Percentiles rank a stretch among this genome's conserved stretches.
Evolutionary conservation across 2,329 filamentous ascomycete genomes (phyloP).

Genomic region (Colletotrichum caudatum): DNA sequence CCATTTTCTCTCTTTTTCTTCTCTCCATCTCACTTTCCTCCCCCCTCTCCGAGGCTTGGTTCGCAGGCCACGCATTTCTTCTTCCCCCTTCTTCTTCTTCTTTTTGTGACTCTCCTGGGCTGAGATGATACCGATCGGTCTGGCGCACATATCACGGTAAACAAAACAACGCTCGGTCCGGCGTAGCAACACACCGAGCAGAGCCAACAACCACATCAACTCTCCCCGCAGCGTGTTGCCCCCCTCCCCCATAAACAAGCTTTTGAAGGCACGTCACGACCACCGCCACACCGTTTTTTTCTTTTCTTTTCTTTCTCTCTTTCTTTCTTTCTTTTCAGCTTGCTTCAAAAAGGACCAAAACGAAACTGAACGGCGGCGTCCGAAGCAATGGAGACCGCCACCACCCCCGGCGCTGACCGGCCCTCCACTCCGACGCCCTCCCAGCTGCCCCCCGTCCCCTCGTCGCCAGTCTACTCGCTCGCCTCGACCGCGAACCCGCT

Average conservation of each 20-base stretch:
- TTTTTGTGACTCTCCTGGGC: background rate
- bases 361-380: background rate
- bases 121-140: slow-evolving; percentile 2
- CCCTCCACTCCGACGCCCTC: slow-evolving; percentile 59
- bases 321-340: background rate
- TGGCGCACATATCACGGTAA: background rate
- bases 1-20: background rate
- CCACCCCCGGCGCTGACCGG: slow-evolving; percentile 54
- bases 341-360: background rate
- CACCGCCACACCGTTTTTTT: background rate
- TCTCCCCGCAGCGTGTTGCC: slow-evolving; percentile 16
- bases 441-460: slow-evolving; percentile 70
- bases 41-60: slow-evolving; percentile 3
- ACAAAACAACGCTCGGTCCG: slow-evolving; percentile 1
- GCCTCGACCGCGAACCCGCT: slow-evolving; percentile 72
- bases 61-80: background rate
- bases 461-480: slow-evolving; percentile 73
- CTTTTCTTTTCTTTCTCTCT: background rate
- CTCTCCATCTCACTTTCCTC: background rate
- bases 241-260: slow-evolving; percentile 14
- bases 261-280: background rate
- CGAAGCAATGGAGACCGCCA: slow-evolving; percentile 49
- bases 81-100: background rate
- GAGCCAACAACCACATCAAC: background rate
- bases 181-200: slow-evolving; percentile 13